phyloP scores from a whole-genome alignment of 257 asterid genomes.

The Rubia yunnanensis region DNA sequence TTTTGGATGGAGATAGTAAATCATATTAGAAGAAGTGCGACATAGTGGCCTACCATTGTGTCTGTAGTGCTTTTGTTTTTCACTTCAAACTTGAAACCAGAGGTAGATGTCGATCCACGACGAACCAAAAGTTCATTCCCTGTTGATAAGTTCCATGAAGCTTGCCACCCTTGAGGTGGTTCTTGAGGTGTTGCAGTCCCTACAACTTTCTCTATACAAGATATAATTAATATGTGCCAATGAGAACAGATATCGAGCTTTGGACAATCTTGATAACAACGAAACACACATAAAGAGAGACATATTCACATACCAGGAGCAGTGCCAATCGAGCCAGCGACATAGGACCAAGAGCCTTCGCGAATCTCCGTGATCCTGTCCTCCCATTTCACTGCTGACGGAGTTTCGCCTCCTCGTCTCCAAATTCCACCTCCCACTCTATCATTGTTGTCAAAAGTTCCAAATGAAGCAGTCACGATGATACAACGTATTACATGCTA shows the following conservation, averaged over 20 bases:
- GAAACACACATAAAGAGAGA: slow-evolving; percentile 2
- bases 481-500: neutral
- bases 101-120: slow-evolving; percentile 32
- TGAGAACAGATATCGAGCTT: slow-evolving; percentile 1
- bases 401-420: slow-evolving; percentile 89
- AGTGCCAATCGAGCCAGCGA: slow-evolving; percentile 70
- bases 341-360: slow-evolving; percentile 90
- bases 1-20: neutral
- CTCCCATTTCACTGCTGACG: slow-evolving; percentile 72
- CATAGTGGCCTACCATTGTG: slow-evolving; percentile 29
- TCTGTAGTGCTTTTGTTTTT: slow-evolving; percentile 27
- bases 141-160: slow-evolving; percentile 71
- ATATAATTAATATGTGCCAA: slow-evolving; percentile 25
- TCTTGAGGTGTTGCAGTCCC: slow-evolving; percentile 83
- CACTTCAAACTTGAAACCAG: slow-evolving; percentile 38
- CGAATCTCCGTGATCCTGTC: slow-evolving; percentile 65
- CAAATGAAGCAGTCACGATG: slow-evolving; percentile 1
- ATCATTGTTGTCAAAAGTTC: slow-evolving; percentile 3
- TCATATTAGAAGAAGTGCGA: neutral
- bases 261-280: neutral
- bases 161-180: slow-evolving; percentile 63
- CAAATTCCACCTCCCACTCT: slow-evolving; percentile 86
- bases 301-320: slow-evolving; percentile 62
- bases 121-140: slow-evolving; percentile 47
- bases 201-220: slow-evolving; percentile 86